phyloP scores from a whole-genome alignment of 371 early-diverging fungal genomes.

The Mucor indicus region DNA sequence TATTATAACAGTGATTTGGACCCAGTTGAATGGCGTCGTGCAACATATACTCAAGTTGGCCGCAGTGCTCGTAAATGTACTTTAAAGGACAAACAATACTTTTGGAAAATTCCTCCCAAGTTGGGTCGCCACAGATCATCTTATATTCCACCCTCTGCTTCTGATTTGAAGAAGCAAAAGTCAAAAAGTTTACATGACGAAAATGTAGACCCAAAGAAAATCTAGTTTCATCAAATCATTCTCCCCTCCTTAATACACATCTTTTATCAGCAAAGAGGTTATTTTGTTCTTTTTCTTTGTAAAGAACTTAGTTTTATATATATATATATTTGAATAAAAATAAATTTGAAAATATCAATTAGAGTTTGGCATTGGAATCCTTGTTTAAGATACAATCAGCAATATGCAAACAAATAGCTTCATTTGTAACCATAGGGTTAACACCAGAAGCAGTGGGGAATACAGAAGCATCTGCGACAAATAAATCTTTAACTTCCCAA shows the following conservation, averaged over 20 bases:
- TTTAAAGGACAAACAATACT: constrained; percentile 65
- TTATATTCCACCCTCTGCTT: constrained; percentile 48
- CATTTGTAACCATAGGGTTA: constrained; percentile 72
- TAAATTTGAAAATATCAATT: not conserved
- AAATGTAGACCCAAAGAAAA: constrained; percentile 14
- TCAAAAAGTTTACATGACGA: not conserved
- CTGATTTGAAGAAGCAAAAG: constrained; percentile 9
- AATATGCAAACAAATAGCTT: constrained; percentile 40
- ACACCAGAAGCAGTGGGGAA: constrained; percentile 77
- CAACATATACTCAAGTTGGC: constrained; percentile 52
- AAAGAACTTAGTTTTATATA: not conserved
- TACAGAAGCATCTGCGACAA: constrained; percentile 69
- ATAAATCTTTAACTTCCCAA: constrained; percentile 73
- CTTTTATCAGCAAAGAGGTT: not conserved
- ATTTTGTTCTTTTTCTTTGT: constrained; percentile 1
- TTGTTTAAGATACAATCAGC: constrained; percentile 20
- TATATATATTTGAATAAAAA: not conserved
- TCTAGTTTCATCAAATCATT: constrained; percentile 2
- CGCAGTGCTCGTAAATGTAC: constrained; percentile 67
- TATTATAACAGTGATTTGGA: constrained; percentile 62
- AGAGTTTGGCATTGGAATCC: constrained; percentile 14
- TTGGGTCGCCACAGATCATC: constrained; percentile 48
- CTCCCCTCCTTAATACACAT: constrained; percentile 3
- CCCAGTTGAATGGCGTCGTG: constrained; percentile 54
- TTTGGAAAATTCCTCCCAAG: constrained; percentile 66